Conservation (phyloP, 345 rosid genomes). For the Trapa incisa region DNA sequence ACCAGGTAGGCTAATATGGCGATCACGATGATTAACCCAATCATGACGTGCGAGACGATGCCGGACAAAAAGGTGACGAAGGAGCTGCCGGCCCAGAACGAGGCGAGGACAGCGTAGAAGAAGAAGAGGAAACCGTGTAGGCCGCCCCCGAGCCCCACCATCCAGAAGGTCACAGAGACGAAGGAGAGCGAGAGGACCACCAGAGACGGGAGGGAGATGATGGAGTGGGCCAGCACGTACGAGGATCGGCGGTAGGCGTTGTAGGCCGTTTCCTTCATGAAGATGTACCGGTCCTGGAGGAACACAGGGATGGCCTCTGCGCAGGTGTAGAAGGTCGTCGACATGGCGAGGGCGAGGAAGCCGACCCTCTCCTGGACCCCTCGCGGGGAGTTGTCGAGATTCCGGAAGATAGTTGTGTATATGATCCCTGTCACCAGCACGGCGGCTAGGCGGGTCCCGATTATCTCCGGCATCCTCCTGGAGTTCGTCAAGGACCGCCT, state of each 20-base stretch:
- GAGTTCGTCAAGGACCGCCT: slow-evolving; percentile 61
- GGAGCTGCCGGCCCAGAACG: slow-evolving; percentile 95
- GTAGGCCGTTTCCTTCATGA: slow-evolving; percentile 10
- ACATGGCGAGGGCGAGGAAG: slow-evolving; percentile 90
- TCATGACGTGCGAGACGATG: slow-evolving; percentile 65
- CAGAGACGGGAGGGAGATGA: slow-evolving; percentile 59
- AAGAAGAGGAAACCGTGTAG: slow-evolving; percentile 55
- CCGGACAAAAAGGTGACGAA: slow-evolving; percentile 87
- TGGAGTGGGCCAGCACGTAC: slow-evolving; percentile 72
- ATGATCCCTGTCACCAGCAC: slow-evolving; percentile 75
- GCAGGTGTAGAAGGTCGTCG: slow-evolving; percentile 82
- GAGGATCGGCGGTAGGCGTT: slow-evolving; percentile 88
- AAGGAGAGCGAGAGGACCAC: slow-evolving; percentile 54
- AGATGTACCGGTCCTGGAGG: slow-evolving; percentile 53
- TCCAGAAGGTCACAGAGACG: slow-evolving; percentile 59
- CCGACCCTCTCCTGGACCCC: slow-evolving; percentile 82
- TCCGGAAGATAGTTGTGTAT: slow-evolving; percentile 68
- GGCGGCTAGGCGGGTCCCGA: slow-evolving; percentile 62
- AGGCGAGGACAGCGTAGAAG: slow-evolving; percentile 48
- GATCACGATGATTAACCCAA: slow-evolving; percentile 72
- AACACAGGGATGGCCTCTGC: slow-evolving; percentile 88
- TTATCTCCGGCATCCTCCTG: slow-evolving; percentile 64
- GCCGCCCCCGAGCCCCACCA: slow-evolving; percentile 73
- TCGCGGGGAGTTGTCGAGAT: slow-evolving; percentile 64
- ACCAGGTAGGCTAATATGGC: slow-evolving; percentile 75